Evolutionary conservation across 345 rosid genomes (phyloP), one percentile per base, ranked within the genome.

Genomic region (Mangifera indica): DNA sequence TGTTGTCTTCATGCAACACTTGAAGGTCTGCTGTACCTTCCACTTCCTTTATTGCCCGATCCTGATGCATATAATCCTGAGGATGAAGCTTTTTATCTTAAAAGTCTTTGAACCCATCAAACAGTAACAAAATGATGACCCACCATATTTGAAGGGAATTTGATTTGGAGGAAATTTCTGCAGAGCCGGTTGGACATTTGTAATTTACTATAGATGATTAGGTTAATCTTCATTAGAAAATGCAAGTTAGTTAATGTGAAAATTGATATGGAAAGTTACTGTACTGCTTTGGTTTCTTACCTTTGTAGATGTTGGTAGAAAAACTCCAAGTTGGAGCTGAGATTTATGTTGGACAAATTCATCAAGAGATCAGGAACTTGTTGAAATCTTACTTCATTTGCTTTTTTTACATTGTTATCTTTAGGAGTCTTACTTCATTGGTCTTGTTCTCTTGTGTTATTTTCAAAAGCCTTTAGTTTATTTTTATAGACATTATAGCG

Each of bases 1-100:
- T 94, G 86, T 70, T 94, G 97, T 71, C 87, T 94, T 60, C 98
- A 94, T 20, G 94, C 97, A 32, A 81, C 86, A 55, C 87, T 92
- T 22, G 97, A 92, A 84, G 98, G 98, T 26, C 85, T 87, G 69
- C 91, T 94, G 15, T 60, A 84, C 79, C 86, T 89, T 71, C 88
- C 82, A 5, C 67, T 34, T 48, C 80, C 88, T 52, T 66, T 84
- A 26, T 78, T 90, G 63, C 37, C 81, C 32, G 97, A 94, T 78
- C 92, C 87, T 0, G 70, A 90, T 18, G 90, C 88, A 25, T 83
- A 75, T 72, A 90, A 92, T 78, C 97, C 89, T 11, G 97, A 94
- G 77, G 95, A 92, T 10, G 91, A 92, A 75, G 81, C 83, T 34
- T 78, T 81, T 56, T 70, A 90, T 26, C n/a, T 63, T 88, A 21